A percentile compares a stretch with the other conserved stretches of the same genome.
Conservation (phyloP, 1,284 basidiomycete genomes). For the Rhodotorula sp. region DNA sequence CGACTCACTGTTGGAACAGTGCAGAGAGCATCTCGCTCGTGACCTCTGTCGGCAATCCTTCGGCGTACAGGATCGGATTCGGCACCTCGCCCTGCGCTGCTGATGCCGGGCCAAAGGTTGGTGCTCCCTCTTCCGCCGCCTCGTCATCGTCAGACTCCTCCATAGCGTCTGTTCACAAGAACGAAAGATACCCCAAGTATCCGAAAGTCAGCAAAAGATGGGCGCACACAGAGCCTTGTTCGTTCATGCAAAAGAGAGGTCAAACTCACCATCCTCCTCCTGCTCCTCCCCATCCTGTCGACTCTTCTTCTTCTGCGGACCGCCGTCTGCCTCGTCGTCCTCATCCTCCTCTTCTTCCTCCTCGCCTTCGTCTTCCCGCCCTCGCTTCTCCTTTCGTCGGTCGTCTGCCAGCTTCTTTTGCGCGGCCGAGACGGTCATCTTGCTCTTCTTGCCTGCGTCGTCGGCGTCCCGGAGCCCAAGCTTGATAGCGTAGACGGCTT, state of each 20-base stretch:
- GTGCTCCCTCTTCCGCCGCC: conserved; percentile 4
- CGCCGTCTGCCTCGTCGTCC: conserved; percentile 35
- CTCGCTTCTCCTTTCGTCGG: conserved; percentile 29
- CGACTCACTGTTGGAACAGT: conserved; percentile 79
- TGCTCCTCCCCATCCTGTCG: conserved; percentile 35
- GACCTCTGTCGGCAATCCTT: conserved; percentile 48
- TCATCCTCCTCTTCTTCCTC: conserved; percentile 35
- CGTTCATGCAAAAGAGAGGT: too few relatives aligned
- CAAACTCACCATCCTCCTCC: conserved; percentile 36
- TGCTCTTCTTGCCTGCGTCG: conserved; percentile 15
- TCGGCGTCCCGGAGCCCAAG: conserved; percentile 41
- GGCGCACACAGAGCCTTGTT: too few relatives aligned
- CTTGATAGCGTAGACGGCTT: conserved; percentile 46
- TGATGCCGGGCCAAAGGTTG: neutral
- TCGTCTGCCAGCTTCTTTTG: conserved; percentile 38
- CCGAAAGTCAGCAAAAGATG: neutral
- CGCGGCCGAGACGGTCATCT: conserved; percentile 44
- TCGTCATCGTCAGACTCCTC: conserved; percentile 43
- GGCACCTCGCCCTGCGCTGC: conserved; percentile 15
- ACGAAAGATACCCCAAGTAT: neutral
- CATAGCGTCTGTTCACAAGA: conserved; percentile 24
- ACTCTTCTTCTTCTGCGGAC: conserved; percentile 34
- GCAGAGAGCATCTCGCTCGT: conserved; percentile 74
- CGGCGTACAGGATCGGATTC: conserved; percentile 31
- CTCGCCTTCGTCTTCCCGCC: conserved; percentile 32